Percentiles rank a stretch among this genome's conserved stretches.
phyloP scores from a whole-genome alignment of 78 protist species.

The Speleostelium caveatum region DNA sequence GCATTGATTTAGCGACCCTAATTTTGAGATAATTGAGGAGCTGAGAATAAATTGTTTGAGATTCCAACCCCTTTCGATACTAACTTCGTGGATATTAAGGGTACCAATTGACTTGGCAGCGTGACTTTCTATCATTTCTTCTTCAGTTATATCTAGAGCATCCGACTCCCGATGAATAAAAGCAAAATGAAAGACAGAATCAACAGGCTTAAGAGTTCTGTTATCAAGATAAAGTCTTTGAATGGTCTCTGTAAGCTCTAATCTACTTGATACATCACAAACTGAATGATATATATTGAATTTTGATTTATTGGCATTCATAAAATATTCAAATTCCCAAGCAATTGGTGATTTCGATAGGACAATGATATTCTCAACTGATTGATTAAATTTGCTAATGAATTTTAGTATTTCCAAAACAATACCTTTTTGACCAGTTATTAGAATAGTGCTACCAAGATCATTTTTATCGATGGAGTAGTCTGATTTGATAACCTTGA shows the following conservation, averaged over 20 bases:
- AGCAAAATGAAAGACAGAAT: background rate
- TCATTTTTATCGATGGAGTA: background rate
- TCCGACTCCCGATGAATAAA: background rate
- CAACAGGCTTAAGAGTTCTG: background rate
- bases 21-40: slow-evolving; percentile 35
- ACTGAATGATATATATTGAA: background rate
- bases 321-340: background rate
- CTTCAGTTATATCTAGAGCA: background rate
- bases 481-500: background rate
- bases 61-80: background rate
- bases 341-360: background rate
- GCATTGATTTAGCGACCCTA: slow-evolving; percentile 69
- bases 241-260: background rate
- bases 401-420: slow-evolving; percentile 4
- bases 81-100: slow-evolving; percentile 26
- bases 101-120: slow-evolving; percentile 70
- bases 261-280: background rate
- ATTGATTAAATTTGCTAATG: background rate
- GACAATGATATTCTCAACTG: background rate
- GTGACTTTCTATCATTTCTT: background rate
- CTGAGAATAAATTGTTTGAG: slow-evolving; percentile 42
- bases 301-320: background rate
- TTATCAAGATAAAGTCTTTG: background rate
- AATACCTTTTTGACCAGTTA: slow-evolving; percentile 50
- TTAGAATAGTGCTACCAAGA: background rate